Conservation (phyloP, 176 grass and related monocot species). For the Musa itinerans region DNA sequence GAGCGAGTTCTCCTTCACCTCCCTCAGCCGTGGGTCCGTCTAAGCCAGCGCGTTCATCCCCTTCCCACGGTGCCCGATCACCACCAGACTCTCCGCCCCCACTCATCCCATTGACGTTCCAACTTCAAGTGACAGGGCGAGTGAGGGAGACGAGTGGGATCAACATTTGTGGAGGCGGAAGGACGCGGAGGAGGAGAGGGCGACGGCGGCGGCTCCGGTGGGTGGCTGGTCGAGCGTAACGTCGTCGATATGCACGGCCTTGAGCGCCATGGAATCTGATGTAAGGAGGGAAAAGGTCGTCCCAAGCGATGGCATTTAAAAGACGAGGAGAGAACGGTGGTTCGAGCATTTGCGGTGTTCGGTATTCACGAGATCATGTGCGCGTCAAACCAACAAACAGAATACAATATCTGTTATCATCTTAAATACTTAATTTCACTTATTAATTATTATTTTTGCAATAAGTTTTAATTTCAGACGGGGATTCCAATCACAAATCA, state of each 20-base stretch:
- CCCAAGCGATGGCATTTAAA: background rate
- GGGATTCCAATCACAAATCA: no score
- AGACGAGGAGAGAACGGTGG: background rate
- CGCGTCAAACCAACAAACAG: no score
- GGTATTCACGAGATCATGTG: background rate
- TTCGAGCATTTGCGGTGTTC: background rate
- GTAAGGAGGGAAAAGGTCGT: no score
- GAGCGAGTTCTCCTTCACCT: conserved; percentile 86
- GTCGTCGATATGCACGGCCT: conserved; percentile 65
- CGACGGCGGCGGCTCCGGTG: conserved; percentile 20
- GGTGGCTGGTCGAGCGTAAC: conserved; percentile 40
- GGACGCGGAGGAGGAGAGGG: conserved; percentile 30
- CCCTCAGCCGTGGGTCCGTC: conserved; percentile 47
- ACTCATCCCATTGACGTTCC: background rate
- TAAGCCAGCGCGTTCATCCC: conserved; percentile 88
- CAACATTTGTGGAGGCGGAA: conserved; percentile 20
- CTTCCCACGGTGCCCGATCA: conserved; percentile 88
- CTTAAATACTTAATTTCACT: no score
- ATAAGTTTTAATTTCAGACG: no score
- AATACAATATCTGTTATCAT: no score
- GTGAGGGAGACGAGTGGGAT: background rate
- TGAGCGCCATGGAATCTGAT: conserved; percentile 40
- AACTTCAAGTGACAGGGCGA: no score
- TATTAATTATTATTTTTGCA: no score
- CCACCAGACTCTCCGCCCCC: conserved; percentile 23